These are phyloP conservation scores for Rhodotorula sp. DNA, from an alignment of 1,284 basidiomycete genomes.

Conservation along the genomic window DNA sequence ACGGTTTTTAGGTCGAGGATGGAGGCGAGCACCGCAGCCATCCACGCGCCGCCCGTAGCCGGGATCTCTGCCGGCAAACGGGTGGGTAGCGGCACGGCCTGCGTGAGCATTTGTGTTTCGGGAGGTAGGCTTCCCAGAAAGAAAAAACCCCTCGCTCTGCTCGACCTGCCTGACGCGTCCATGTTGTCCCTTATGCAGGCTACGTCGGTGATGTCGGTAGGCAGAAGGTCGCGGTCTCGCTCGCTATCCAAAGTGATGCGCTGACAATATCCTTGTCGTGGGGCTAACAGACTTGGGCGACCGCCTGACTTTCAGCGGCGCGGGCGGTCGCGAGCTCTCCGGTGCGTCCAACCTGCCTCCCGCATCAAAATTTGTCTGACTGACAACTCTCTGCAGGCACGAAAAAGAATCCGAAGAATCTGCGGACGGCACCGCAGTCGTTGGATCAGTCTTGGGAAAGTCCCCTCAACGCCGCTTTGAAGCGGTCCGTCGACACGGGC, in stretches of 20 bases:
- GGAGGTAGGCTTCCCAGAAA: conserved; percentile 4
- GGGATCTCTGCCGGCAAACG: conserved; percentile 59
- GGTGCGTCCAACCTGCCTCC: conserved; percentile 50
- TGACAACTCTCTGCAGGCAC: conserved; percentile 44
- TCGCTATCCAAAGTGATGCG: no score
- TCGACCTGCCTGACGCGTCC: not conserved
- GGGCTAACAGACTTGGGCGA: conserved; percentile 62
- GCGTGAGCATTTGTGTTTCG: conserved; percentile 16
- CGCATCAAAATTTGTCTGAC: no score
- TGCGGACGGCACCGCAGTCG: conserved; percentile 78
- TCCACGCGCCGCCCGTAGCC: conserved; percentile 64
- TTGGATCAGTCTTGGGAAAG: conserved; percentile 70
- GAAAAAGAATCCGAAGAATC: conserved; percentile 53
- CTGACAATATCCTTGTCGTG: no score
- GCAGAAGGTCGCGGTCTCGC: no score
- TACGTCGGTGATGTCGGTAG: conserved; percentile 71
- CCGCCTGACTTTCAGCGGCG: conserved; percentile 63
- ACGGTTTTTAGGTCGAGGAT: conserved; percentile 41
- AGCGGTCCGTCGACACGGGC: conserved; percentile 65
- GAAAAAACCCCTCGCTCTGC: not conserved
- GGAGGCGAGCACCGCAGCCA: conserved; percentile 33
- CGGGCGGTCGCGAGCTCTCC: conserved; percentile 74
- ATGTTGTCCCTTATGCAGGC: conserved; percentile 51
- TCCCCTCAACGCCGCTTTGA: conserved; percentile 64
- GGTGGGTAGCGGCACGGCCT: not conserved